Conservation (phyloP, 331 rosid species). For the Acacia concinna region DNA sequence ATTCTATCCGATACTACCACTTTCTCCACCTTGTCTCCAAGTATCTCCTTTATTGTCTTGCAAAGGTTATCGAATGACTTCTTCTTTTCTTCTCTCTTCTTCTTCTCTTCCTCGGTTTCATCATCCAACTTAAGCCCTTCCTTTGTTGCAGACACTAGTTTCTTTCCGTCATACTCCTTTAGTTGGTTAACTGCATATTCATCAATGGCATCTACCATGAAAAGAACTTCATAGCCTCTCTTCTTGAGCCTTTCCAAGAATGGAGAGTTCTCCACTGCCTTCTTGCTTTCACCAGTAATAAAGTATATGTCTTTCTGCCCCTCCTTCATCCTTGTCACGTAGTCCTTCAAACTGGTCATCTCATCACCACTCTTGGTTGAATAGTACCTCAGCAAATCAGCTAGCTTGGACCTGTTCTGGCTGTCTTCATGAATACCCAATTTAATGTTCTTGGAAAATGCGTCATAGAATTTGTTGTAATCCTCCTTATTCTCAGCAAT, state of each 20-base stretch:
- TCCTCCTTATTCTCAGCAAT: constrained; percentile 66
- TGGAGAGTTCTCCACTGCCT: constrained; percentile 66
- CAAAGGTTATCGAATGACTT: constrained; percentile 60
- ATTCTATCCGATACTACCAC: constrained; percentile 61
- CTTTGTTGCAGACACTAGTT: constrained; percentile 60
- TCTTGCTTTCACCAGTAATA: constrained; percentile 63
- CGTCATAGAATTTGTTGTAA: constrained; percentile 53
- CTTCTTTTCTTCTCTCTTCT: constrained; percentile 53
- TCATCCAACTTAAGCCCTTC: constrained; percentile 62
- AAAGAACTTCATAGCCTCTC: constrained; percentile 61
- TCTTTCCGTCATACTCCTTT: constrained; percentile 65
- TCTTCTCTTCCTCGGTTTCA: constrained; percentile 55
- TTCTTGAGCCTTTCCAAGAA: constrained; percentile 62
- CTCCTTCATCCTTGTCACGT: constrained; percentile 65
- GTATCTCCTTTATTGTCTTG: constrained; percentile 52
- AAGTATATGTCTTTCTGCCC: constrained; percentile 60
- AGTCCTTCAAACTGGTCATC: constrained; percentile 61
- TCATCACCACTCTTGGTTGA: constrained; percentile 71
- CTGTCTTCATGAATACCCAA: constrained; percentile 65
- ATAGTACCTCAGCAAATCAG: constrained; percentile 55
- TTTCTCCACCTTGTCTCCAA: constrained; percentile 61
- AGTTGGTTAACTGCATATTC: constrained; percentile 61
- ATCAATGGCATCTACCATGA: constrained; percentile 68
- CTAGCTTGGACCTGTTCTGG: constrained; percentile 57
- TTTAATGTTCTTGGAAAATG: constrained; percentile 61